phyloP scores from a whole-genome alignment of 1,284 basidiomycete species.

The Marasmius fiardii region DNA sequence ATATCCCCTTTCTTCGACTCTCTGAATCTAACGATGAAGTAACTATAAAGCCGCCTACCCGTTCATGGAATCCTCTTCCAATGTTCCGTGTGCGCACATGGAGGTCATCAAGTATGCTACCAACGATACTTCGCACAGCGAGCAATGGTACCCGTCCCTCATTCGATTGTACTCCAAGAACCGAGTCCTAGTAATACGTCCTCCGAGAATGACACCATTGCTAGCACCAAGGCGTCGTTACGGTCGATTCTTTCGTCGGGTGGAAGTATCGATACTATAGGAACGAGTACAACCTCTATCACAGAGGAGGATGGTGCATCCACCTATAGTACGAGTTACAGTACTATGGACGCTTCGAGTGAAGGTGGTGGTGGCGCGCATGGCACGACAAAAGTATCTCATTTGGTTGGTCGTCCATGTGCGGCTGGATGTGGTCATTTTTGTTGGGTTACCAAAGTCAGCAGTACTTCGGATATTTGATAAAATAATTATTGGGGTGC shows the following conservation, averaged over 20 bases:
- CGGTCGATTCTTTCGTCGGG: neutral
- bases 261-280: conserved; percentile 3
- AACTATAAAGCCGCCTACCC: conserved; percentile 59
- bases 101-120: conserved; percentile 75
- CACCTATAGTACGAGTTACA: neutral
- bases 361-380: conserved; percentile 2
- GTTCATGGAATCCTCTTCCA: conserved; percentile 65
- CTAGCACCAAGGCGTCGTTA: conserved; percentile 15
- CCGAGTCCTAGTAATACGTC: conserved; percentile 19
- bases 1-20: neutral
- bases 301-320: conserved; percentile 4
- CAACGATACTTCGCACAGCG: conserved; percentile 55
- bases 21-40: conserved; percentile 6
- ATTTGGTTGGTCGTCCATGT: conserved; percentile 47
- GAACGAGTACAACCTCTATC: neutral
- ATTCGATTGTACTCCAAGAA: conserved; percentile 11
- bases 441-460: conserved; percentile 46
- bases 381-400: neutral
- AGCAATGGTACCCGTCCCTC: conserved; percentile 41
- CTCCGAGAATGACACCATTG: conserved; percentile 9
- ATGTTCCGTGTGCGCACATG: conserved; percentile 71
- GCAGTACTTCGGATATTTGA: neutral
- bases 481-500: too few species aligned
- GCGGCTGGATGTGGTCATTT: conserved; percentile 67
- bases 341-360: conserved; percentile 5